Percentiles rank a stretch among this genome's conserved stretches.
phyloP scores from a whole-genome alignment of 345 rosid species.

The Cochlearia excelsa region DNA sequence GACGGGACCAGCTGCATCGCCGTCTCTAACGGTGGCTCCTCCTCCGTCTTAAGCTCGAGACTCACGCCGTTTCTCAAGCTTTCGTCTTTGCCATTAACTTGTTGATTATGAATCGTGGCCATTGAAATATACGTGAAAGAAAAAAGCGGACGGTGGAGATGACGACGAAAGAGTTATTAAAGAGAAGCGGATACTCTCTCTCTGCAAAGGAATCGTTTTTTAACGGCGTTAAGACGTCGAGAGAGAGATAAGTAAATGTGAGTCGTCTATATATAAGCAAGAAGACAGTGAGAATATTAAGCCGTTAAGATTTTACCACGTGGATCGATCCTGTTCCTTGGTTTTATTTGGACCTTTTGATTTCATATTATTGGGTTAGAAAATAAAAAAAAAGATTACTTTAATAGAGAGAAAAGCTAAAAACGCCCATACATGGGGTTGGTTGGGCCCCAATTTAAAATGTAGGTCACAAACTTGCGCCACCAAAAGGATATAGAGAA shows the following conservation, averaged over 20 bases:
- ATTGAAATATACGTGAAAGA: conserved; percentile 18
- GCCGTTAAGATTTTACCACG: conserved; percentile 21
- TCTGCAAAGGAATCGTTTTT: conserved; percentile 15
- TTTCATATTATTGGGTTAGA: not conserved
- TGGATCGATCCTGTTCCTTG: conserved; percentile 17
- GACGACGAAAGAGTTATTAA: conserved; percentile 3
- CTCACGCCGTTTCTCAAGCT: not conserved
- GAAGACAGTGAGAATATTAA: conserved; percentile 12
- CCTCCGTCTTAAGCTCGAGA: conserved; percentile 42
- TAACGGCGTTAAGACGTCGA: conserved; percentile 35
- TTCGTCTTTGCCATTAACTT: not conserved
- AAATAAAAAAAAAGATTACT: not conserved
- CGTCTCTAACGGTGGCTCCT: conserved; percentile 44
- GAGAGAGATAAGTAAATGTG: conserved; percentile 10
- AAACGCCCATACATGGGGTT: conserved; percentile 28
- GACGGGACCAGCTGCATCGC: conserved; percentile 37
- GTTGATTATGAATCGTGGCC: conserved; percentile 40
- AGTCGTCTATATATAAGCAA: conserved; percentile 9
- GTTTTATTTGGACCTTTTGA: not conserved
- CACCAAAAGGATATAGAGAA: conserved; percentile 30
- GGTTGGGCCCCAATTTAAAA: conserved; percentile 27
- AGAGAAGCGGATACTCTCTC: conserved; percentile 18
- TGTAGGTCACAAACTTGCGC: conserved; percentile 40
- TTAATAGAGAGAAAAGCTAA: conserved; percentile 13
- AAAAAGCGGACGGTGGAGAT: conserved; percentile 26